Evolutionary conservation across 768 basidiomycete genomes (phyloP), one percentile per base, ranked within the genome.

Genomic region (Termitomyces sp.): DNA sequence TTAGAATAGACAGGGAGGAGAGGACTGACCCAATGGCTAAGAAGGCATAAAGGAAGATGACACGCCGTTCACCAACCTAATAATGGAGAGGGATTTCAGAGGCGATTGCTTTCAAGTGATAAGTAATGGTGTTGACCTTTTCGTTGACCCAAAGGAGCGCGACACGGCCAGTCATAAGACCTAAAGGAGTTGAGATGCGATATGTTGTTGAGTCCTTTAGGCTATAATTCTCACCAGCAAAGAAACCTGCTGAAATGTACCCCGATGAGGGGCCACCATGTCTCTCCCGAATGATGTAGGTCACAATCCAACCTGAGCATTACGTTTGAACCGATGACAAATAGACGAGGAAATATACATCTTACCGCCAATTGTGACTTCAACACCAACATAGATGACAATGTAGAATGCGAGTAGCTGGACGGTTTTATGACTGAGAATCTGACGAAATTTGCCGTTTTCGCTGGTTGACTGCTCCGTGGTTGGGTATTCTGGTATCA

Each of bases 331-430:
- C 4, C 55, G 59, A 38, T 13, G 12, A 42, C 9, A 2, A 7
- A 28, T 33, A n/a, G 33, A 13, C 15, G 54, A n/a, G 7, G 2
- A 13, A 16, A 7, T 57, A 44, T 57, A 48, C 33, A 16, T 28
- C 68, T 36, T 48, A 79, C 82, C 81, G 60, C 82, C 82, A 55
- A 81, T 78, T 0, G 81, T 84, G 0, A 89, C 87, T 65, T 90
- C 89, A 2, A 87, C 81, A 11, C 89, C 89, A 24, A 90, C 86
- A 65, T 90, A 90, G 0, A 89, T 79, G 11, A 89, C 75, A 56
- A 82, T 79, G 66, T 87, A 90, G 63, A 86, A 73, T 0, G 89
- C 86, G 5, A 90, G 73, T 18, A 85, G 71, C 63, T 90, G 87
- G 1, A 90, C 86, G 0, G 79, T 78, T 59, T 76, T 82, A 51